Conservation (phyloP, 108 stramenopile genomes). For the Skeletonema costatum region DNA sequence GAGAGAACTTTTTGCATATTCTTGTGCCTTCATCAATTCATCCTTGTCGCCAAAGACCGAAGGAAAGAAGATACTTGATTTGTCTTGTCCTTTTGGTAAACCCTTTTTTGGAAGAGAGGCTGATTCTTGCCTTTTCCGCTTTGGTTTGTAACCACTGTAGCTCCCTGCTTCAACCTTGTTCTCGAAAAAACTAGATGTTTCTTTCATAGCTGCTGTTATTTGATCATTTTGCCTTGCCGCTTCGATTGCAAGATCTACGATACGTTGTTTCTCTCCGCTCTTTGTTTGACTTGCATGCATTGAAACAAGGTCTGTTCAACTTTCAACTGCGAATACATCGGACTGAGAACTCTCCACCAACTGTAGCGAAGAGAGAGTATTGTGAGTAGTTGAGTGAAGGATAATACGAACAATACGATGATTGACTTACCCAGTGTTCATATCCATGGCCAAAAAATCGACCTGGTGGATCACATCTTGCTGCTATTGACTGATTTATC, state of each 20-base stretch:
- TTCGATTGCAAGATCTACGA: background rate
- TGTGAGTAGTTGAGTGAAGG: too few species aligned
- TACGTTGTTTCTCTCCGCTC: background rate
- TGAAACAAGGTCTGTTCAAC: conserved; percentile 37
- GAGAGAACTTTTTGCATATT: background rate
- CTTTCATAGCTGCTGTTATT: background rate
- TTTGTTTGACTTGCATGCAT: conserved; percentile 27
- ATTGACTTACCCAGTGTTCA: conserved; percentile 17
- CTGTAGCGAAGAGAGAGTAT: too few species aligned
- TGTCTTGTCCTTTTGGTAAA: background rate
- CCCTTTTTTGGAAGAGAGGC: background rate
- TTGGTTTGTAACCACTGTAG: background rate
- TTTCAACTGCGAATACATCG: conserved; percentile 28
- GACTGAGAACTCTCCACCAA: conserved; percentile 29
- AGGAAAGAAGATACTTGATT: background rate
- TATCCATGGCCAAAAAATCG: conserved; percentile 43
- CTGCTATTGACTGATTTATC: conserved; percentile 11
- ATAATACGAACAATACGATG: too few species aligned
- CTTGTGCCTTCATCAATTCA: background rate
- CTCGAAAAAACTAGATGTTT: background rate
- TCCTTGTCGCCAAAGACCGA: background rate
- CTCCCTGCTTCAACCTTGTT: background rate
- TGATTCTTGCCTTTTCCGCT: background rate
- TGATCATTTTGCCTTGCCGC: background rate
- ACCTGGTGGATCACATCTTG: conserved; percentile 29